A percentile compares a stretch with the other conserved stretches of the same genome.
Conservation (phyloP, 495 filamentous ascomycete species). For the Aspergillus nanangensis region DNA sequence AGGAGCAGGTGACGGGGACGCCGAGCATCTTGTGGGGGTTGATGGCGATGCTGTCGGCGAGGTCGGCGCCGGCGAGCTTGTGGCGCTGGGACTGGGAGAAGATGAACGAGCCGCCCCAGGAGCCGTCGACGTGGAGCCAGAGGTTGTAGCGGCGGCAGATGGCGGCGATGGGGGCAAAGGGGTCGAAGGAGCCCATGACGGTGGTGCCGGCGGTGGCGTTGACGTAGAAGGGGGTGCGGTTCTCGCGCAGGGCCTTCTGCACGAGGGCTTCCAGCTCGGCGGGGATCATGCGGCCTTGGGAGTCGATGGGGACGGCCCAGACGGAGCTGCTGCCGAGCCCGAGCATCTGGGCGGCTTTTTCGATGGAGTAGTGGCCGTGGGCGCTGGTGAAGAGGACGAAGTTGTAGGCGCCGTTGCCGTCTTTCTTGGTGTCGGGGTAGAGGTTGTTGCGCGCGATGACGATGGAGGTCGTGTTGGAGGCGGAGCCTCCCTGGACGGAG, state of each 20-base stretch:
- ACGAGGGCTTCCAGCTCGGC: slow-evolving; percentile 59
- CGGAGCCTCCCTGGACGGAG: slow-evolving; percentile 80
- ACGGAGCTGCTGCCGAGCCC: slow-evolving; percentile 76
- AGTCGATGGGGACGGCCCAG: slow-evolving; percentile 69
- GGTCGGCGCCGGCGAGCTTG: slow-evolving; percentile 64
- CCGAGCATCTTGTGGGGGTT: slow-evolving; percentile 98
- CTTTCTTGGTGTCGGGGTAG: slow-evolving; percentile 67
- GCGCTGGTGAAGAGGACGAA: slow-evolving; percentile 86
- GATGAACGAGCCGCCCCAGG: slow-evolving; percentile 81
- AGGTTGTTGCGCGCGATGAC: slow-evolving; percentile 86
- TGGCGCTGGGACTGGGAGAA: slow-evolving; percentile 63
- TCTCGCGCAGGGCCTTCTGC: slow-evolving; percentile 50
- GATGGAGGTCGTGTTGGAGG: slow-evolving; percentile 81
- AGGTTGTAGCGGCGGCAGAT: slow-evolving; percentile 68
- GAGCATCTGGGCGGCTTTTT: slow-evolving; percentile 84
- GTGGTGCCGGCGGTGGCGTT: slow-evolving; percentile 96
- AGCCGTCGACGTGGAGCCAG: slow-evolving; percentile 89
- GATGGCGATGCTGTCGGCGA: slow-evolving; percentile 75
- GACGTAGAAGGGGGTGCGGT: slow-evolving; percentile 85
- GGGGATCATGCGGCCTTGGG: slow-evolving; percentile 64
- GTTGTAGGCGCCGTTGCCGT: slow-evolving; percentile 57
- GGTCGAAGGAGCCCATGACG: slow-evolving; percentile 86
- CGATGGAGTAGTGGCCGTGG: slow-evolving; percentile 92
- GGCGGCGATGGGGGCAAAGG: slow-evolving; percentile 63
- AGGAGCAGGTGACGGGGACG: slow-evolving; percentile 84